These are phyloP conservation scores for Candida michaelii DNA, from an alignment of 805 yeast species.

Conservation along the genomic window DNA sequence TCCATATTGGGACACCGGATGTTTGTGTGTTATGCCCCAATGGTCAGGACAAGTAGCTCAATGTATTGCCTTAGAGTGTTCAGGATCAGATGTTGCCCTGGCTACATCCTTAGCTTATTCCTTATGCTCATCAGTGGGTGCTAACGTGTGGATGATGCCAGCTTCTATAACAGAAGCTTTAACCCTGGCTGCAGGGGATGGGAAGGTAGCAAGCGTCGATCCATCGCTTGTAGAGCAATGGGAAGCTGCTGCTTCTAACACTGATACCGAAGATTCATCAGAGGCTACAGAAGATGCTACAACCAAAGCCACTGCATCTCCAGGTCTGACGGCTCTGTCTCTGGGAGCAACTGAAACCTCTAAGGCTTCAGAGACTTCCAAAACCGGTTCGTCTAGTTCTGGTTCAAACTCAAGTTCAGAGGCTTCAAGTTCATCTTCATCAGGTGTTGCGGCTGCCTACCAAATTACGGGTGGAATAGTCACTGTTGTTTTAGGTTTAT, in stretches of 20 bases:
- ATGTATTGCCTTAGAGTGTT: slow-evolving; percentile 41
- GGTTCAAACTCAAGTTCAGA: slow-evolving; percentile 6
- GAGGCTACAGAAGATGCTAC: background rate
- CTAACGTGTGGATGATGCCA: slow-evolving; percentile 38
- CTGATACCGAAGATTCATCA: slow-evolving; percentile 2
- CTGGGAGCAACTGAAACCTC: background rate
- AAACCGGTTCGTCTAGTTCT: slow-evolving; percentile 5
- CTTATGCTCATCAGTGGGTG: slow-evolving; percentile 38
- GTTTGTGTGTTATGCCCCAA: slow-evolving; percentile 49
- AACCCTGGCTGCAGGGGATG: slow-evolving; percentile 25
- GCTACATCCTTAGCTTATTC: slow-evolving; percentile 45
- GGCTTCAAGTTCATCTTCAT: slow-evolving; percentile 4
- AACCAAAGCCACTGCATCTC: background rate
- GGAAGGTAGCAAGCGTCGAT: slow-evolving; percentile 15
- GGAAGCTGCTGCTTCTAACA: slow-evolving; percentile 5
- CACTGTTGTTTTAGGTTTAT: slow-evolving; percentile 10
- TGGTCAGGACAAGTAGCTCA: slow-evolving; percentile 45
- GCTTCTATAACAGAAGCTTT: slow-evolving; percentile 19
- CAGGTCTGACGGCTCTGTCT: background rate
- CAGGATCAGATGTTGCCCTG: slow-evolving; percentile 31
- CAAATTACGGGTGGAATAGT: slow-evolving; percentile 12
- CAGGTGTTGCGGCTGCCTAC: background rate
- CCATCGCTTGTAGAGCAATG: slow-evolving; percentile 11
- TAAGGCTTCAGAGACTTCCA: background rate
- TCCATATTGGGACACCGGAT: slow-evolving; percentile 55